A percentile compares a stretch with the other conserved stretches of the same genome.
These are phyloP conservation scores for Daldinia childiae DNA, from an alignment of 495 filamentous ascomycete genomes.

Conservation along the genomic window DNA sequence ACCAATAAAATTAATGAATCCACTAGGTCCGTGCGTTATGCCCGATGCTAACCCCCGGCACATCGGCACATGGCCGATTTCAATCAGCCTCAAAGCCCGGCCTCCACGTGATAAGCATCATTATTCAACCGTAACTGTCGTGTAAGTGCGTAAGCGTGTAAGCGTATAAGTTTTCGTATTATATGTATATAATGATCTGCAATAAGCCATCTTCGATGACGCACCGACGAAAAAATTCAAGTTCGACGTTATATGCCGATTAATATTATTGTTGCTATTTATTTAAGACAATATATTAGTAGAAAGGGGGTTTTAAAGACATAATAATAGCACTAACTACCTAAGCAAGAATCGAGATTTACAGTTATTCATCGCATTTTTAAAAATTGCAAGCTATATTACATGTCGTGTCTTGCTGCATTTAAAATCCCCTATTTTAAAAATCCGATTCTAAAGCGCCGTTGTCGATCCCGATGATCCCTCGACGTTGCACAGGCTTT, in stretches of 20 bases:
- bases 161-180: neutral
- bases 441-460: neutral
- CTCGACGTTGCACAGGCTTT: neutral
- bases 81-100: constrained; percentile 32
- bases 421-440: neutral
- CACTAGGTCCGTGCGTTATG: neutral
- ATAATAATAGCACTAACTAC: neutral
- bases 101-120: constrained; percentile 11
- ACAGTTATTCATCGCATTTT: neutral
- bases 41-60: neutral
- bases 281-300: neutral
- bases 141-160: neutral
- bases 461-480: neutral
- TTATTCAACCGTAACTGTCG: neutral
- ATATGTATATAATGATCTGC: constrained; percentile 6
- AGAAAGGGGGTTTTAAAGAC: neutral
- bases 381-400: neutral
- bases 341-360: neutral
- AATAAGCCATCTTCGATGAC: neutral
- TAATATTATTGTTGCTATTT: neutral
- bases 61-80: neutral
- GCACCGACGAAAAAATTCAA: neutral
- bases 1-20: neutral
- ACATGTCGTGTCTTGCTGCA: neutral
- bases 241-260: neutral